A percentile compares a stretch with the other conserved stretches of the same genome.
Evolutionary conservation across 257 asterid genomes (phyloP).

Genomic region (Parsonsia alboflavescens): DNA sequence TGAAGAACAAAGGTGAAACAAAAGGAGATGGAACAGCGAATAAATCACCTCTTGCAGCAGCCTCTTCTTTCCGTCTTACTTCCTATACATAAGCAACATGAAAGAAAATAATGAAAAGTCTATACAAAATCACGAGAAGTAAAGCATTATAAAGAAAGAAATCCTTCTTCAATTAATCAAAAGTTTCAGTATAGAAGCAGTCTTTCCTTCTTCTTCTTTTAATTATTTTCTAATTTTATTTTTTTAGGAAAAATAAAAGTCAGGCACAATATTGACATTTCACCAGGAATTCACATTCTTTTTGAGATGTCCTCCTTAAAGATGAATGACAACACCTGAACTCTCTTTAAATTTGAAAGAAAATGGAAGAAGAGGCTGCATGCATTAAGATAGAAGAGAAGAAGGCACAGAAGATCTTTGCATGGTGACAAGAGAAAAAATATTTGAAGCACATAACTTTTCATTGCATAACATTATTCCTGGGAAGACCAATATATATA

Average conservation of each 20-base stretch:
- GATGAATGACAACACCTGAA: background rate
- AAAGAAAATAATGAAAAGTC: background rate
- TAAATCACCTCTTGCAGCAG: slow-evolving; percentile 72
- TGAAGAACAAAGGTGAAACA: background rate
- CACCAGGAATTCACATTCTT: background rate
- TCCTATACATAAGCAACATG: slow-evolving; percentile 34
- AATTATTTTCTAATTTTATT: no score
- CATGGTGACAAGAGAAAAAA: background rate
- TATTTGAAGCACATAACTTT: background rate
- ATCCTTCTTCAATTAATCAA: background rate
- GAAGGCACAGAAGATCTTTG: background rate
- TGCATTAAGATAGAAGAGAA: background rate
- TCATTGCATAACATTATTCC: background rate
- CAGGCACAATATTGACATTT: background rate
- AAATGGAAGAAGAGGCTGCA: background rate
- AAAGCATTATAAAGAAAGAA: background rate
- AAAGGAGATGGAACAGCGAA: slow-evolving; percentile 12
- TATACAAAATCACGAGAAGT: background rate
- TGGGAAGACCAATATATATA: background rate
- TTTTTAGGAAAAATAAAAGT: background rate
- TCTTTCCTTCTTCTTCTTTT: background rate
- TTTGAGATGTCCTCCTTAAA: background rate
- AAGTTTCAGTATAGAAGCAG: background rate
- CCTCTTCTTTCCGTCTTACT: slow-evolving; percentile 72
- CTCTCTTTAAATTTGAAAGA: background rate